phyloP scores from a whole-genome alignment of 371 early-diverging fungal genomes.

The Massospora cicadina region DNA sequence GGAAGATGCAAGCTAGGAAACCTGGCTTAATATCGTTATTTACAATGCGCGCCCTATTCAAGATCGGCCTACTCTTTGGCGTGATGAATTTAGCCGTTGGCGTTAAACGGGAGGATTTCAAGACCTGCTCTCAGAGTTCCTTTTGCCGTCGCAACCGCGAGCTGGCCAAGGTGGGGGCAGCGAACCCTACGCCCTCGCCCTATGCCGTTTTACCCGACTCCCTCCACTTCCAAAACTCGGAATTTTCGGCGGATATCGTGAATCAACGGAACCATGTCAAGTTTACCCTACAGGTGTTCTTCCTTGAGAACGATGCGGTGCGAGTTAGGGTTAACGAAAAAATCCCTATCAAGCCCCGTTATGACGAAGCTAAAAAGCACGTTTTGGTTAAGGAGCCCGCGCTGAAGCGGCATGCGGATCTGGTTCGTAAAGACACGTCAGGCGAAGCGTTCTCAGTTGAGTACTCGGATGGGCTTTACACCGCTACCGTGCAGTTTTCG shows the following conservation, averaged over 20 bases:
- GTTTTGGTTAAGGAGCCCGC: constrained; percentile 29
- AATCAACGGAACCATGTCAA: constrained; percentile 27
- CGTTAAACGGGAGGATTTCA: constrained; percentile 73
- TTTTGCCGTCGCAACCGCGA: constrained; percentile 84
- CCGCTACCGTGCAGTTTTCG: constrained; percentile 19
- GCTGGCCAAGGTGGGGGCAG: constrained; percentile 46
- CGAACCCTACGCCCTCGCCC: constrained; percentile 26
- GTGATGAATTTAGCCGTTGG: constrained; percentile 12
- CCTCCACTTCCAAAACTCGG: constrained; percentile 24
- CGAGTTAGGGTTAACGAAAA: constrained; percentile 55
- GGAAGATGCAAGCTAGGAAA: too few species aligned
- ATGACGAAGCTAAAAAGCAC: constrained; percentile 40
- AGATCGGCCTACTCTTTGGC: background rate
- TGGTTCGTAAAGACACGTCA: constrained; percentile 17
- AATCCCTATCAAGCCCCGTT: constrained; percentile 42
- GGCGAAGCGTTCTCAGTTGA: constrained; percentile 12
- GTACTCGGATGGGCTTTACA: background rate
- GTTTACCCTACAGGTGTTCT: constrained; percentile 12
- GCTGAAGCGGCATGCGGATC: background rate
- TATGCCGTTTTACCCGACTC: constrained; percentile 36
- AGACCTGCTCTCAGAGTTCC: constrained; percentile 66
- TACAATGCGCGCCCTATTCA: too few species aligned
- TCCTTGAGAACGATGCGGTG: constrained; percentile 13
- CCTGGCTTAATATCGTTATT: too few species aligned
- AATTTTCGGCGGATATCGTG: constrained; percentile 34